These are phyloP conservation scores for Aureobasidium sp. DNA, from an alignment of 2,329 filamentous ascomycete species.

Conservation along the genomic window DNA sequence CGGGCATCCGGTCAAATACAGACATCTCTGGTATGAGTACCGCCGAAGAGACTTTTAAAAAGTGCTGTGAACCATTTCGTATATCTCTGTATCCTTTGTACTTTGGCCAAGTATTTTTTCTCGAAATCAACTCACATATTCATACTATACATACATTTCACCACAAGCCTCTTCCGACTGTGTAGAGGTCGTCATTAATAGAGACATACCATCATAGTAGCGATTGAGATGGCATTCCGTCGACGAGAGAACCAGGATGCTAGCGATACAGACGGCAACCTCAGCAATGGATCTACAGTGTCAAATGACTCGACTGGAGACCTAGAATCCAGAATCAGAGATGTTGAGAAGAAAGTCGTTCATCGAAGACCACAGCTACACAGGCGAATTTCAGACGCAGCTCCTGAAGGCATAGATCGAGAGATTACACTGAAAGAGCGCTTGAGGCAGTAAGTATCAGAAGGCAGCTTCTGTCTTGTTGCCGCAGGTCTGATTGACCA, in stretches of 20 bases:
- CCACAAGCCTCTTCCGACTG: background rate
- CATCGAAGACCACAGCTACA: background rate
- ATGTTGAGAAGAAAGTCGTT: background rate
- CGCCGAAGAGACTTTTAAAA: background rate
- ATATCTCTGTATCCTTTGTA: background rate
- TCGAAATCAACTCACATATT: background rate
- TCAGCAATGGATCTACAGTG: background rate
- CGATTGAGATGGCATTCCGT: background rate
- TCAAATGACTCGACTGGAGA: background rate
- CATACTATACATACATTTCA: background rate
- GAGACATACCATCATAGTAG: background rate
- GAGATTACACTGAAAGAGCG: slow-evolving; percentile 15
- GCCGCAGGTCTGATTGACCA: slow-evolving; percentile 19
- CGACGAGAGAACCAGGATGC: background rate
- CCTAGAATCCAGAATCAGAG: background rate
- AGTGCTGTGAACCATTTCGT: background rate
- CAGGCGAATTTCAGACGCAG: background rate
- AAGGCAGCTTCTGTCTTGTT: background rate
- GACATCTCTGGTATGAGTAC: background rate
- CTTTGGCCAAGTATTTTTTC: background rate
- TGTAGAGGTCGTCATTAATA: too few relatives aligned
- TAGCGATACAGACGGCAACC: background rate
- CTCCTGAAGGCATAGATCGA: background rate
- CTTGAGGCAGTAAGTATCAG: slow-evolving; percentile 17
- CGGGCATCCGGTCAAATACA: background rate